Percentiles rank a stretch among this genome's conserved stretches.
phyloP scores from a whole-genome alignment of 371 early-diverging fungal species.

The Furculomyces boomerangus region DNA sequence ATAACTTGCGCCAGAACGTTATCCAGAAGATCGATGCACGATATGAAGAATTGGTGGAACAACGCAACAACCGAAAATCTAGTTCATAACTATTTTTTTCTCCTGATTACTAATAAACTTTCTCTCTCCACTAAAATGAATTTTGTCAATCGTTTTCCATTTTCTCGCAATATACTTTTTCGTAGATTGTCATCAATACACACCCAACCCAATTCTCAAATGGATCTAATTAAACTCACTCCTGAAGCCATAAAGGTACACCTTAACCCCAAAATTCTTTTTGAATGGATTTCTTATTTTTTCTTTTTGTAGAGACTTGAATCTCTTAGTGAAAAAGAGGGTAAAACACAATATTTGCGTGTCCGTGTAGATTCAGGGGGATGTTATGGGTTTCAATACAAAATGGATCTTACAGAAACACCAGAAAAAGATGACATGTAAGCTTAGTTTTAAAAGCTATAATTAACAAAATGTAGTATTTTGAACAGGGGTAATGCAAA shows the following conservation, averaged over 20 bases:
- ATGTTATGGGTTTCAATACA: constrained; percentile 90
- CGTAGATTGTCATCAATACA: background rate
- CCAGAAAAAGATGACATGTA: constrained; percentile 44
- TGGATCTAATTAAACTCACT: no score
- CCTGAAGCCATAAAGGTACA: no score
- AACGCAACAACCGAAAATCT: constrained; percentile 12
- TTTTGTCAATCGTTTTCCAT: background rate
- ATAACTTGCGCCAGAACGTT: constrained; percentile 8
- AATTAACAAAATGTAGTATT: constrained; percentile 15
- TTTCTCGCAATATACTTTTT: no score
- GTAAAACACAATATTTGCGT: constrained; percentile 33
- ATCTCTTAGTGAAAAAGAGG: constrained; percentile 11
- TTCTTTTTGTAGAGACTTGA: constrained; percentile 9
- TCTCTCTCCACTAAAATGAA: background rate
- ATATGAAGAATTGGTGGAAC: constrained; percentile 12
- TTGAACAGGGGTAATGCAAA: constrained; percentile 69
- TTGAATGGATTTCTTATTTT: no score
- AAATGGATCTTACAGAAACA: constrained; percentile 57
- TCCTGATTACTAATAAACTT: no score
- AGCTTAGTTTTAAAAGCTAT: background rate
- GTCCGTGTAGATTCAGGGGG: constrained; percentile 86
- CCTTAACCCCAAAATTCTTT: background rate
- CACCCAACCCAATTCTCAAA: background rate
- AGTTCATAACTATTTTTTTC: no score
- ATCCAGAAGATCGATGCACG: constrained; percentile 12